phyloP scores from a whole-genome alignment of 2,329 filamentous ascomycete genomes.

The Rutstroemia sp. region DNA sequence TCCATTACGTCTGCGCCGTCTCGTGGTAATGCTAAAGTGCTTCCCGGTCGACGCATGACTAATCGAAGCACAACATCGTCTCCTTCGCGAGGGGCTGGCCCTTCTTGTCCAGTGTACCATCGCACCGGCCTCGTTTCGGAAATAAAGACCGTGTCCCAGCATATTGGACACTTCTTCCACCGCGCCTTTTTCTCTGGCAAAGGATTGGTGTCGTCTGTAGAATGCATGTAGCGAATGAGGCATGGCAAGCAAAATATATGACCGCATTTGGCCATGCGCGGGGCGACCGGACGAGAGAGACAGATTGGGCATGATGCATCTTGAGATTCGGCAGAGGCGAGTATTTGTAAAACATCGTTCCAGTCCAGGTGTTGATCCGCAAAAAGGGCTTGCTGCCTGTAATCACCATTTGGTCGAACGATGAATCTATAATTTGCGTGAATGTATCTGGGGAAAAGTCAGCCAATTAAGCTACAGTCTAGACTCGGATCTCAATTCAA shows the following conservation, averaged over 20 bases:
- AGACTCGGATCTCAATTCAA: not conserved
- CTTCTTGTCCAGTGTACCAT: constrained; percentile 87
- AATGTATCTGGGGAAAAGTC: constrained; percentile 54
- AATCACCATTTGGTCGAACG: constrained; percentile 74
- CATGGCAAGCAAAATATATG: constrained; percentile 96
- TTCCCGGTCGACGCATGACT: constrained; percentile 71
- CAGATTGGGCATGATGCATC: constrained; percentile 89
- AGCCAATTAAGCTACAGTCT: not conserved
- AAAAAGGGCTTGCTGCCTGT: constrained; percentile 72
- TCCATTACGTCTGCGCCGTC: constrained; percentile 66
- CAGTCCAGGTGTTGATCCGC: constrained; percentile 88
- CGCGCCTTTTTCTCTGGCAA: constrained; percentile 60
- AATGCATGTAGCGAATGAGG: constrained; percentile 91
- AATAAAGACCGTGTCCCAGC: constrained; percentile 88
- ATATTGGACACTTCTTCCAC: constrained; percentile 96
- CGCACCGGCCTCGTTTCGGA: constrained; percentile 82
- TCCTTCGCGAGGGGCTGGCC: constrained; percentile 69
- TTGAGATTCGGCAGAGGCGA: constrained; percentile 87
- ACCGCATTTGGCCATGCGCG: constrained; percentile 93
- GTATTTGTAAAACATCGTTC: constrained; percentile 81
- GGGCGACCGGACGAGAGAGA: constrained; percentile 83
- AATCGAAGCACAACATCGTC: constrained; percentile 85
- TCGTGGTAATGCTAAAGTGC: constrained; percentile 78
- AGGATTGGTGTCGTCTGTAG: constrained; percentile 58
- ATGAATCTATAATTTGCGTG: constrained; percentile 98